These are phyloP conservation scores for Solanum lycopersicoides DNA, from an alignment of 257 asterid species.

Conservation along the genomic window DNA sequence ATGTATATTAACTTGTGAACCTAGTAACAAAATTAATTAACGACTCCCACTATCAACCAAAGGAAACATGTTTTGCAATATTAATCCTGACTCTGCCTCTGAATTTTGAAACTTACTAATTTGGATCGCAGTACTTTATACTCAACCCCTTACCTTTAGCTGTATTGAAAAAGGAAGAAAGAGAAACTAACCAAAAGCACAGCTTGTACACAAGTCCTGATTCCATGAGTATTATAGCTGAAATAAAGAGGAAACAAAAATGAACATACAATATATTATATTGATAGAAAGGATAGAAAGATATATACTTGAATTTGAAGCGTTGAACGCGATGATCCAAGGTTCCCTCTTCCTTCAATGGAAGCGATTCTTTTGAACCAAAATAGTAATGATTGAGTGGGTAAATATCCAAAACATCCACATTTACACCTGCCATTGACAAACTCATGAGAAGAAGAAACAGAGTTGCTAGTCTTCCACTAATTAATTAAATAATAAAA, in stretches of 20 bases:
- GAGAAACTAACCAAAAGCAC: slow-evolving; percentile 58
- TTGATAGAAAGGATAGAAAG: not conserved
- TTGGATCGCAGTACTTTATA: not conserved
- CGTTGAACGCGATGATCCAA: slow-evolving; percentile 59
- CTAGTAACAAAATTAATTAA: not conserved
- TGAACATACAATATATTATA: not conserved
- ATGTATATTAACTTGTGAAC: not conserved
- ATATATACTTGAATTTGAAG: slow-evolving; percentile 53
- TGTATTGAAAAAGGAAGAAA: not conserved
- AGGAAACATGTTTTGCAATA: not conserved
- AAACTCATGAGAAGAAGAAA: not conserved
- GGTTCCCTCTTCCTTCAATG: slow-evolving; percentile 52
- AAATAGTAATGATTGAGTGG: slow-evolving; percentile 78
- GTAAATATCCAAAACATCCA: slow-evolving; percentile 41
- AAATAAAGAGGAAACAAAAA: not conserved
- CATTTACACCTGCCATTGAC: not conserved
- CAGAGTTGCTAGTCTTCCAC: not conserved
- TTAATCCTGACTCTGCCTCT: not conserved
- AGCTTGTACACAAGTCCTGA: slow-evolving; percentile 78
- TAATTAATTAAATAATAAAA: not conserved
- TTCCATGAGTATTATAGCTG: slow-evolving; percentile 71
- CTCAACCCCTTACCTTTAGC: not conserved
- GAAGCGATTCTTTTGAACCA: slow-evolving; percentile 48
- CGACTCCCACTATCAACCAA: not conserved
- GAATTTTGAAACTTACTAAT: not conserved